Evolutionary conservation across 306 rosid species (phyloP).

Genomic region (Cicer bijugum): DNA sequence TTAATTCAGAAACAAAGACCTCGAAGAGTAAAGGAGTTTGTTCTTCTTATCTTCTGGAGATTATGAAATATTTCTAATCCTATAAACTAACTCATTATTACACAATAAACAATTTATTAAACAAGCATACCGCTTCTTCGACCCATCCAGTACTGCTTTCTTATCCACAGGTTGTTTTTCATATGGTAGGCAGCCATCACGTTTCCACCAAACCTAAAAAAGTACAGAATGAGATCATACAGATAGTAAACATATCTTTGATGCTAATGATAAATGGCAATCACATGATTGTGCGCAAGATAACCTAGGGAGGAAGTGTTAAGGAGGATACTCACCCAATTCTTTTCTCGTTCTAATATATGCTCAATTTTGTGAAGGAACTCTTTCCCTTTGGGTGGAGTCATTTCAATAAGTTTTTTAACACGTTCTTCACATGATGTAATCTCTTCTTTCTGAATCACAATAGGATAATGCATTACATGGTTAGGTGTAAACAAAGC

Average conservation of each 20-base stretch:
- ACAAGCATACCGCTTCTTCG: conserved; percentile 78
- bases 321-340: conserved; percentile 76
- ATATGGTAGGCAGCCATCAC: conserved; percentile 93
- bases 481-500: conserved; percentile 23
- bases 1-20: conserved; percentile 33
- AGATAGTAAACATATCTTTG: conserved; percentile 9
- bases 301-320: conserved; percentile 10
- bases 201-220: conserved; percentile 97
- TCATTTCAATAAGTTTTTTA: conserved; percentile 79
- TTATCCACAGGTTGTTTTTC: conserved; percentile 81
- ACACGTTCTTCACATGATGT: conserved; percentile 83
- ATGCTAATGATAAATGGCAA: conserved; percentile 10
- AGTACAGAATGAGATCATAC: conserved; percentile 20
- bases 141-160: conserved; percentile 69
- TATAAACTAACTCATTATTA: conserved; percentile 1
- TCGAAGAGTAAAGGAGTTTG: not conserved
- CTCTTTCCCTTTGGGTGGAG: conserved; percentile 83
- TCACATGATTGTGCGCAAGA: conserved; percentile 8
- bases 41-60: conserved; percentile 22
- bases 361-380: conserved; percentile 89
- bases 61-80: conserved; percentile 29
- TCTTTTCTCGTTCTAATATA: conserved; percentile 88
- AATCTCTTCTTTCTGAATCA: conserved; percentile 86
- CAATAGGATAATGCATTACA: conserved; percentile 30
- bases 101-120: conserved; percentile 16